Percentiles rank a stretch among this genome's conserved stretches.
These are phyloP conservation scores for Penicillium sumatraense DNA, from an alignment of 2,329 filamentous ascomycete genomes.

Conservation along the genomic window DNA sequence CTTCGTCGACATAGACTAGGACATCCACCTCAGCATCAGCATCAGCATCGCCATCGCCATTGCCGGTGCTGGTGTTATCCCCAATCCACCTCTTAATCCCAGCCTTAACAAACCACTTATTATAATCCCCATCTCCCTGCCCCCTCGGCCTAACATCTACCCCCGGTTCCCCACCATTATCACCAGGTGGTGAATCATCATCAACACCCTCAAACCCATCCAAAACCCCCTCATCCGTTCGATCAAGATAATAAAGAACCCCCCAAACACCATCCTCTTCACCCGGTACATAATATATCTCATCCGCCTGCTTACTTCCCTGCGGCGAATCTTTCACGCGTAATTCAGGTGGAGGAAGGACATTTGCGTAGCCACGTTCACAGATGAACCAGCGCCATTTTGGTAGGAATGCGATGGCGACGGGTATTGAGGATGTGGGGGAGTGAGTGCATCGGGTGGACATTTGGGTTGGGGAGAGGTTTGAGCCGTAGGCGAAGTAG, in stretches of 20 bases:
- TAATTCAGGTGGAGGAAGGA: slow-evolving; percentile 34
- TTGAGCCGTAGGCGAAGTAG: slow-evolving; percentile 52
- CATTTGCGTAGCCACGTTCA: slow-evolving; percentile 47
- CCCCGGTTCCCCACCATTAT: neutral
- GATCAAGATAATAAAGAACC: slow-evolving; percentile 46
- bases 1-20: slow-evolving; percentile 50
- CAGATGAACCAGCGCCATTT: slow-evolving; percentile 49
- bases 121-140: slow-evolving; percentile 41
- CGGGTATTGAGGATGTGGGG: slow-evolving; percentile 39
- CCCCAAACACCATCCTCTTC: slow-evolving; percentile 41
- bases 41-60: neutral
- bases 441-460: slow-evolving; percentile 38
- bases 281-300: slow-evolving; percentile 19
- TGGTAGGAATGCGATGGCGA: slow-evolving; percentile 45
- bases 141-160: slow-evolving; percentile 31
- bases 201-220: slow-evolving; percentile 47
- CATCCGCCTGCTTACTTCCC: slow-evolving; percentile 12
- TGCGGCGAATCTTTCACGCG: slow-evolving; percentile 30
- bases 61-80: slow-evolving; percentile 11
- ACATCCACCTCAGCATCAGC: slow-evolving; percentile 17
- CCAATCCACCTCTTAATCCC: slow-evolving; percentile 35
- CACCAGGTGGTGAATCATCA: neutral
- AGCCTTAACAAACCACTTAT: slow-evolving; percentile 43
- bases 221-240: slow-evolving; percentile 39
- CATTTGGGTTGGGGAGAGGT: slow-evolving; percentile 50